phyloP scores from a whole-genome alignment of 2,329 filamentous ascomycete genomes.

The Cladosporium sp. region DNA sequence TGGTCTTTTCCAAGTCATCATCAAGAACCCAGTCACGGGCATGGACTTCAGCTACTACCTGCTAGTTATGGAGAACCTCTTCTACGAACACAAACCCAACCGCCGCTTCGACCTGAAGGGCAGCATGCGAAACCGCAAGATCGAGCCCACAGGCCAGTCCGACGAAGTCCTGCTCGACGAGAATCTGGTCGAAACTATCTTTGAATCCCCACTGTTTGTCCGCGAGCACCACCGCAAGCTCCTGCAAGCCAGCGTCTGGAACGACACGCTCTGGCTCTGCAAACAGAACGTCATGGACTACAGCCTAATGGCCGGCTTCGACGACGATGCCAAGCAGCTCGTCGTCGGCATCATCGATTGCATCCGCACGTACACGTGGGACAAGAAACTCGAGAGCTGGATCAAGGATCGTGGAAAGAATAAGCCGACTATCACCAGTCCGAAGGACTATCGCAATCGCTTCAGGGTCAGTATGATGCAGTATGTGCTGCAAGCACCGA shows the following conservation, averaged over 20 bases:
- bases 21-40: conserved; percentile 90
- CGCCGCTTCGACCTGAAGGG: conserved; percentile 88
- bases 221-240: conserved; percentile 96
- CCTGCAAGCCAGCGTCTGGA: conserved; percentile 88
- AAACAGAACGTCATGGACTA: conserved; percentile 99
- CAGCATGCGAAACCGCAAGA: conserved; percentile 97
- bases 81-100: conserved; percentile 89
- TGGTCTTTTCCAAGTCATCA: conserved; percentile 94
- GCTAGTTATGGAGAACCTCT: conserved; percentile 94
- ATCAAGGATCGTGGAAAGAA: conserved; percentile 94
- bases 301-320: conserved; percentile 95
- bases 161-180: conserved; percentile 97
- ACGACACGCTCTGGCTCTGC: conserved; percentile 92
- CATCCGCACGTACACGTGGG: conserved; percentile 98
- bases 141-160: conserved; percentile 90
- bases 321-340: conserved; percentile 84
- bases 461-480: conserved; percentile 97
- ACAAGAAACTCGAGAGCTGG: conserved; percentile 99
- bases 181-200: conserved; percentile 99
- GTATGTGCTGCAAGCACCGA: conserved; percentile 75
- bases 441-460: conserved; percentile 94
- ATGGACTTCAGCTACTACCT: conserved; percentile 94
- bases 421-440: conserved; percentile 91
- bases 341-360: conserved; percentile 98
- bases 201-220: conserved; percentile 92